Evolutionary conservation across 345 rosid species (phyloP), one percentile per base, ranked within the genome.

Genomic region (Aegle marmelos): DNA sequence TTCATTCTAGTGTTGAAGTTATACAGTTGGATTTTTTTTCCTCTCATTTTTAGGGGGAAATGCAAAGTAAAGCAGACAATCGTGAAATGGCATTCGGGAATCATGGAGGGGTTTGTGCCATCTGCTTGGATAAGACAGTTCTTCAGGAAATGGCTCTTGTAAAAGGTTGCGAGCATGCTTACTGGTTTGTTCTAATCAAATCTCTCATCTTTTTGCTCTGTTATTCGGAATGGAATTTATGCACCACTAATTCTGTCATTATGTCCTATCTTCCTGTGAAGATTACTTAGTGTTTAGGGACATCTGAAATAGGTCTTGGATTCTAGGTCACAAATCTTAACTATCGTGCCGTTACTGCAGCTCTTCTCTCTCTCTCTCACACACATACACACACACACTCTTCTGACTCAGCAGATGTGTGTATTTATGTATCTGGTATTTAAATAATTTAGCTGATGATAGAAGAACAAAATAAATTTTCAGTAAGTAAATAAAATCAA

Each of bases 151-250:
- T 92, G 62, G 98, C 99, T 66, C 92, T 94, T 77, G 83, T 96
- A 39, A 94, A 91, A 85, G 98, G 94, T 80, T 96, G 99, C 87
- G 98, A 96, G 78, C 98, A 96, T 74, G 89, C 98, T 30, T 96
- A 96, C 90, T 96, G 99, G 99, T 92, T 88, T 72, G 96, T 87
- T 69, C 60, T 21, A 66, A 67, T 70, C 17, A 36, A 56, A 59
- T 73, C 70, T 75, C 24, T 63, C 9, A 30, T 64, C 36, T 63
- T 75, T 63, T 75, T 48, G 45, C 50, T 30, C 21, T 10, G n/a
- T 33, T 21, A 4, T 13, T 57, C 7, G 7, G 19, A n/a, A 34
- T 72, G 9, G 53, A 33, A 1, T 33, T 34, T 2, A 57, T 34
- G 63, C 11, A 34, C 39, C 5, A 30, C 5, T 1, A 21, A 36